Conservation (phyloP, 2,329 filamentous ascomycete species). For the Alternaria novae-zelandiae region DNA sequence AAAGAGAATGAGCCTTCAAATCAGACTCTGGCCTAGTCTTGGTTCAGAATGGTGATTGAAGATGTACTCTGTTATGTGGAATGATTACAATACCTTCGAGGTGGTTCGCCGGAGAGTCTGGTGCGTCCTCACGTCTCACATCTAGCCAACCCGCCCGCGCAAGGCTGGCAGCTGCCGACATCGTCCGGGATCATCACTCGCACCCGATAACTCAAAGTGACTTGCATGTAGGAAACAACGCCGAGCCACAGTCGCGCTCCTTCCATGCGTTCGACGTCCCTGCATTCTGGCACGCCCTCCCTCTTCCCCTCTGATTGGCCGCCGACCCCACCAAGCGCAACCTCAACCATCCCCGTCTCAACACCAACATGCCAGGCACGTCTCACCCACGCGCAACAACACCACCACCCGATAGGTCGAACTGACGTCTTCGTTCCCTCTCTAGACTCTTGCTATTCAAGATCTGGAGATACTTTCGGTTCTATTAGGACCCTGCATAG, state of each 20-base stretch:
- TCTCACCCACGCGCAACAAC: slow-evolving; percentile 39
- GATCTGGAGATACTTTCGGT: slow-evolving; percentile 38
- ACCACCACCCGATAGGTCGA: slow-evolving; percentile 39
- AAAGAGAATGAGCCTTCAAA: background rate
- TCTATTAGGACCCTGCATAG: slow-evolving; percentile 38
- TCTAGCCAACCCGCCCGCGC: background rate
- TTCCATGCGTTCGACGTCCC: slow-evolving; percentile 24
- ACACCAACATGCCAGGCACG: slow-evolving; percentile 35
- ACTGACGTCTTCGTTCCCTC: slow-evolving; percentile 5
- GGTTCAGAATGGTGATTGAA: background rate
- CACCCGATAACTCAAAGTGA: slow-evolving; percentile 1
- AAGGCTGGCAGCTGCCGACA: slow-evolving; percentile 17
- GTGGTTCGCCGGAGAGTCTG: background rate
- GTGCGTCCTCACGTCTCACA: background rate
- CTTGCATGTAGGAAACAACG: slow-evolving; percentile 5
- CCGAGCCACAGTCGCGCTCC: slow-evolving; percentile 2
- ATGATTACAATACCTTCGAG: background rate
- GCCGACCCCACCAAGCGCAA: slow-evolving; percentile 15
- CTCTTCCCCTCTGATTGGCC: slow-evolving; percentile 37
- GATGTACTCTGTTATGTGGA: background rate
- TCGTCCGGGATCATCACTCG: slow-evolving; percentile 15
- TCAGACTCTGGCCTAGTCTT: background rate
- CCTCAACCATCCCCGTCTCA: slow-evolving; percentile 36
- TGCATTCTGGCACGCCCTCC: slow-evolving; percentile 40
- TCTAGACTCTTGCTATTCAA: background rate